These are phyloP conservation scores for Podila horticola DNA, from an alignment of 192 early-diverging fungal genomes.

Conservation along the genomic window DNA sequence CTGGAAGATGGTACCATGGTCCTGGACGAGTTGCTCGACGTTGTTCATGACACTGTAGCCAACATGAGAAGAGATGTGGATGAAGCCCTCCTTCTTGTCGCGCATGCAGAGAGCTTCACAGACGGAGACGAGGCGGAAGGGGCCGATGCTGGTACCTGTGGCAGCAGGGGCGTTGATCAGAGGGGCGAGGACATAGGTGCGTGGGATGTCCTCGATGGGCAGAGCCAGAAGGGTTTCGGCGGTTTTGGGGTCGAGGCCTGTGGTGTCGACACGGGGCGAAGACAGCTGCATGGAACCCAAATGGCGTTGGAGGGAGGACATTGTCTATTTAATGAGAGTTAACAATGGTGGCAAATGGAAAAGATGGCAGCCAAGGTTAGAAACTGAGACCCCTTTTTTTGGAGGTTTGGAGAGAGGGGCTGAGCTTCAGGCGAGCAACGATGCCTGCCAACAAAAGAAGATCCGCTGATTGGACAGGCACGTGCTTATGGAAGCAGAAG, in stretches of 20 bases:
- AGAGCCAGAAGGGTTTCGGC: slow-evolving; percentile 24
- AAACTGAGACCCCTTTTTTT: background rate
- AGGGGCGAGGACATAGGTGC: slow-evolving; percentile 27
- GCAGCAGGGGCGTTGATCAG: slow-evolving; percentile 2
- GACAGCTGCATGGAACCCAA: background rate
- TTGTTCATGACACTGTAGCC: slow-evolving; percentile 32
- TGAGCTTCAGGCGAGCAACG: too few relatives aligned
- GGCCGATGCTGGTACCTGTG: slow-evolving; percentile 9
- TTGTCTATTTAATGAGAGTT: background rate
- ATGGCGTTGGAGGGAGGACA: background rate
- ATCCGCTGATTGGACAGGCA: too few relatives aligned
- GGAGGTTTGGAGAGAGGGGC: too few relatives aligned
- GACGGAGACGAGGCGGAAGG: slow-evolving; percentile 35
- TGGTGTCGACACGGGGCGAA: background rate
- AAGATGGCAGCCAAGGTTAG: background rate
- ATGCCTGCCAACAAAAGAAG: too few relatives aligned
- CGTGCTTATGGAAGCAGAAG: too few relatives aligned
- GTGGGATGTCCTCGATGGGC: slow-evolving; percentile 36
- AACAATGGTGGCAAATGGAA: background rate
- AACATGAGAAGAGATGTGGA: slow-evolving; percentile 33
- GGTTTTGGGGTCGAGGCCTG: slow-evolving; percentile 24
- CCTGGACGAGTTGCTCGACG: slow-evolving; percentile 25
- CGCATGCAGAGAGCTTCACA: slow-evolving; percentile 33
- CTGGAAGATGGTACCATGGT: slow-evolving; percentile 34
- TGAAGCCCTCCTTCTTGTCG: slow-evolving; percentile 3